A percentile compares a stretch with the other conserved stretches of the same genome.
These are phyloP conservation scores for Fusarium pilosicola DNA, from an alignment of 2,329 filamentous ascomycete species.

Conservation along the genomic window DNA sequence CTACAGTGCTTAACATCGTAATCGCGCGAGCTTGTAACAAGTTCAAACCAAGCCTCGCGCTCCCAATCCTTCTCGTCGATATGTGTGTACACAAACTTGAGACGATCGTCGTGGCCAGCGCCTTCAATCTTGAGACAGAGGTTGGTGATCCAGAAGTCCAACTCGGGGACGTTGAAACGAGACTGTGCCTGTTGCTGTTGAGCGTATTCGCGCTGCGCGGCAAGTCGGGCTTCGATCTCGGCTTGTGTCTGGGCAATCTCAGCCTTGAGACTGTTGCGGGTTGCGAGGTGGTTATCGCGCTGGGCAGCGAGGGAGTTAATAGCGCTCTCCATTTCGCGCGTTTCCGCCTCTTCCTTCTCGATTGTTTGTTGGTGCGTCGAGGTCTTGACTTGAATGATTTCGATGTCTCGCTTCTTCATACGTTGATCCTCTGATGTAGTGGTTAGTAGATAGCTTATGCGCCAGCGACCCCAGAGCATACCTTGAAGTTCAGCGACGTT, in stretches of 20 bases:
- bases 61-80: constrained; percentile 89
- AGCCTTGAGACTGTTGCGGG: constrained; percentile 65
- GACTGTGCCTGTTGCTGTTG: constrained; percentile 83
- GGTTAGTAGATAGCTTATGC: not conserved
- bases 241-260: constrained; percentile 75
- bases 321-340: constrained; percentile 75
- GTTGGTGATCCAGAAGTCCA: constrained; percentile 95
- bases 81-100: constrained; percentile 91
- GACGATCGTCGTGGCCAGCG: constrained; percentile 80
- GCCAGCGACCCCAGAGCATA: constrained; percentile 51
- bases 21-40: constrained; percentile 82
- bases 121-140: constrained; percentile 91
- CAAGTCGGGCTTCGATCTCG: constrained; percentile 74
- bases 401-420: constrained; percentile 87
- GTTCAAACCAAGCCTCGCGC: constrained; percentile 91
- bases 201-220: constrained; percentile 77
- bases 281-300: constrained; percentile 68
- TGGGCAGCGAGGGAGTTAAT: constrained; percentile 68
- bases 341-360: constrained; percentile 81
- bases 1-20: constrained; percentile 85
- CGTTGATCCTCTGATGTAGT: constrained; percentile 81
- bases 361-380: constrained; percentile 77
- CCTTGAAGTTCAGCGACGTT: constrained; percentile 91
- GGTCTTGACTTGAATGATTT: constrained; percentile 79
- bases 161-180: constrained; percentile 89